phyloP scores from a whole-genome alignment of 192 early-diverging fungal species.

The Coemansia umbellata region DNA sequence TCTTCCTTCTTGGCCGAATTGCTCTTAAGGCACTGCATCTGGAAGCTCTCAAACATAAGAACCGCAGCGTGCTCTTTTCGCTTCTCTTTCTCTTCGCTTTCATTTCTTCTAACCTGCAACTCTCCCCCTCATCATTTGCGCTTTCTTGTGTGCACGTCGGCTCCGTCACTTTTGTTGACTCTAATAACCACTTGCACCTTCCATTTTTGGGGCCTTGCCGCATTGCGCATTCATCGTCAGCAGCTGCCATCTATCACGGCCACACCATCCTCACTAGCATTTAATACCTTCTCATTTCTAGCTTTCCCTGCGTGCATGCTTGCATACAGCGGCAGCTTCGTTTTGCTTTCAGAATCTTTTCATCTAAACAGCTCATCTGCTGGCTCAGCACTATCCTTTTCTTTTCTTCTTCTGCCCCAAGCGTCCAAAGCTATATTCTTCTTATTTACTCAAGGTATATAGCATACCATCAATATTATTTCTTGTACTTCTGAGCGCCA shows the following conservation, averaged over 20 bases:
- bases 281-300: no score
- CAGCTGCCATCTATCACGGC: no score
- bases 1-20: not conserved
- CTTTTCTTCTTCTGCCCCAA: no score
- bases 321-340: not conserved
- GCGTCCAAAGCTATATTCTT: no score
- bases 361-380: not conserved
- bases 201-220: not conserved
- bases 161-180: no score
- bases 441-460: no score
- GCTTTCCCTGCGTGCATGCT: not conserved
- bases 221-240: no score
- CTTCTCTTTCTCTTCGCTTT: not conserved
- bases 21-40: slow-evolving; percentile 7
- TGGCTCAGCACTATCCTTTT: no score
- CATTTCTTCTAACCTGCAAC: not conserved
- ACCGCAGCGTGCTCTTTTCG: slow-evolving; percentile 7
- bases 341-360: not conserved
- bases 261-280: no score
- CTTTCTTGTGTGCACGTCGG: slow-evolving; percentile 4
- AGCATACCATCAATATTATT: no score
- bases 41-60: no score
- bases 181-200: not conserved
- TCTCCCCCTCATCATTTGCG: not conserved
- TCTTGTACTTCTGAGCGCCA: no score